A percentile compares a stretch with the other conserved stretches of the same genome.
These are phyloP conservation scores for Peniophora sp. DNA, from an alignment of 1,284 basidiomycete species.

Conservation along the genomic window DNA sequence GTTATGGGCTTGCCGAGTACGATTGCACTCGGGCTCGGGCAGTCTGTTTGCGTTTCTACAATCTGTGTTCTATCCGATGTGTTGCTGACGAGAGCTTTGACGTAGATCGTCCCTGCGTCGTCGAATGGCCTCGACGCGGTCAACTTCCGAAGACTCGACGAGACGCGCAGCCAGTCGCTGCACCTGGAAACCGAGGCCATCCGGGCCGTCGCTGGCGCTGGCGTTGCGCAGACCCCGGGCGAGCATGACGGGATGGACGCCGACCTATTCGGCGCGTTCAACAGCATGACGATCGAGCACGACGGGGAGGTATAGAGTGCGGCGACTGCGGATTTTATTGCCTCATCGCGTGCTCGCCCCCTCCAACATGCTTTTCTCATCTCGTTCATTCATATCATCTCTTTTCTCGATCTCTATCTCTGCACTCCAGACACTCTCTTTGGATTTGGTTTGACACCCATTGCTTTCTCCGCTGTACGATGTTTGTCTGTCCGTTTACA, in stretches of 20 bases:
- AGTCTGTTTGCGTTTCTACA: no score
- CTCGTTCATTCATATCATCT: conserved; percentile 5
- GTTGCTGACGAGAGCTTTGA: conserved; percentile 3
- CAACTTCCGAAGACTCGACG: conserved; percentile 88
- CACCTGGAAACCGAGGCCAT: conserved; percentile 70
- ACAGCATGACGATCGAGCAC: conserved; percentile 81
- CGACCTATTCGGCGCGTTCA: conserved; percentile 77
- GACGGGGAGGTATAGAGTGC: conserved; percentile 53
- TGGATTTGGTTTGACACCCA: not conserved
- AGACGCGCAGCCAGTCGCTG: conserved; percentile 66
- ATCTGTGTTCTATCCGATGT: no score
- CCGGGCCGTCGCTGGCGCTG: conserved; percentile 24
- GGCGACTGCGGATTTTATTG: not conserved
- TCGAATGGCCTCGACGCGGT: conserved; percentile 82
- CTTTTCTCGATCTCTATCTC: conserved; percentile 4
- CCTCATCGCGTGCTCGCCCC: not conserved
- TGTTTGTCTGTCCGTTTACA: no score
- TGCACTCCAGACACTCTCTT: not conserved
- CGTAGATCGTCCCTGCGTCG: conserved; percentile 74
- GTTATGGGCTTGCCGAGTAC: no score
- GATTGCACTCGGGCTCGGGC: no score
- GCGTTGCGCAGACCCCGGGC: conserved; percentile 30
- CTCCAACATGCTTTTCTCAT: conserved; percentile 4
- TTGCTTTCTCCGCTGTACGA: not conserved
- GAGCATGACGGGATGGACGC: conserved; percentile 45